Percentiles rank a stretch among this genome's conserved stretches.
Evolutionary conservation across 2,329 filamentous ascomycete species (phyloP).

Genomic region (Drechslera avenae): DNA sequence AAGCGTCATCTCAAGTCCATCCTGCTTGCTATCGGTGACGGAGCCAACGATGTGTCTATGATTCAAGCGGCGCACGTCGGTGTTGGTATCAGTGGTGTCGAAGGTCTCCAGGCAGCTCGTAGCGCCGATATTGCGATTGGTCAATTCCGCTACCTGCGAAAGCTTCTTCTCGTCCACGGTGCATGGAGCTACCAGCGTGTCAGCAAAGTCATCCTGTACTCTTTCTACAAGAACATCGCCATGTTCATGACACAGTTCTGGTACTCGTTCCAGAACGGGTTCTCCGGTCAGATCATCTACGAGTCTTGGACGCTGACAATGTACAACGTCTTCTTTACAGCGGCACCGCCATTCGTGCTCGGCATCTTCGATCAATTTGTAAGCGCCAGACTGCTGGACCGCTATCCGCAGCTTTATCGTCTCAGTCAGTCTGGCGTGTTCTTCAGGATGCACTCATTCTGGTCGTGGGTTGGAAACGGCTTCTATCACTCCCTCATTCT

Average conservation of each 20-base stretch:
- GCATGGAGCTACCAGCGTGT: constrained; percentile 98
- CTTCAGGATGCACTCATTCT: constrained; percentile 91
- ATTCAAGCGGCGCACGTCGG: constrained; percentile 98
- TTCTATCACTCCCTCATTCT: constrained; percentile 94
- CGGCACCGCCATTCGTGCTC: constrained; percentile 88
- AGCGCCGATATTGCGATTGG: constrained; percentile 95
- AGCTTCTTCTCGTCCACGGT: constrained; percentile 91
- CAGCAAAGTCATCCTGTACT: constrained; percentile 96
- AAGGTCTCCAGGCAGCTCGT: constrained; percentile 94
- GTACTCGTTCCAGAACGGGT: constrained; percentile 97
- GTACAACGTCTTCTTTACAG: constrained; percentile 98
- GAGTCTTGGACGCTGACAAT: constrained; percentile 99
- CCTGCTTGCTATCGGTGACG: constrained; percentile 93
- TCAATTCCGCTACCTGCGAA: constrained; percentile 93
- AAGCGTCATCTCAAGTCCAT: constrained; percentile 93
- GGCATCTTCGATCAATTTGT: constrained; percentile 98
- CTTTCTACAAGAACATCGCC: constrained; percentile 99
- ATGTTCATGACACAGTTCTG: constrained; percentile 99
- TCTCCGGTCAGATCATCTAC: constrained; percentile 96
- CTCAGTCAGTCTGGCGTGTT: constrained; percentile 92
- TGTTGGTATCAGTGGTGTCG: constrained; percentile 94
- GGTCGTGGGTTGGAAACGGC: constrained; percentile 89
- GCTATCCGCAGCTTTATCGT: constrained; percentile 94
- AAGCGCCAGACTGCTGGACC: constrained; percentile 87
- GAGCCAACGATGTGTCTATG: constrained; percentile 99